Evolutionary conservation across 148 eudicot species (phyloP), one percentile per base, ranked within the genome.

Genomic region (Rheum nobile): DNA sequence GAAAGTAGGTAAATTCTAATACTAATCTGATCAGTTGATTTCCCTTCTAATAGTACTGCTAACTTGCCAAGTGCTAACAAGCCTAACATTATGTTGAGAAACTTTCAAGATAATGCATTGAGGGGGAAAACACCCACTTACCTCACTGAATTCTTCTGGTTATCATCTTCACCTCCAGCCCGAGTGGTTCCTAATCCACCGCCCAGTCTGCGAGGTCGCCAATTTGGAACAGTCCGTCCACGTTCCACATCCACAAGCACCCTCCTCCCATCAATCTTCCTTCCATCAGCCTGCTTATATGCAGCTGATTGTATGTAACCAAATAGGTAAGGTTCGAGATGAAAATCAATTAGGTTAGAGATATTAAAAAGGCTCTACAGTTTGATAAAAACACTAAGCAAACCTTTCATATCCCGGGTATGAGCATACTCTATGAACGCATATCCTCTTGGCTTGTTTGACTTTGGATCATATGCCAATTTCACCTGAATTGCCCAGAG

Each of bases 381-480:
- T 61, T 28, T 13, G 39, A 34, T 0, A 29, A 47, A 54, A 19
- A 67, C n/a, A 8, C 19, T 47, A 72, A 9, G 24, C 83, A 22
- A 52, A 96, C 99, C 93, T 96, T 96, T 96, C 99, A 96, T 96
- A 78, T 96, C 99, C n/a, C 99, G 83, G 69, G 96, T 92, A 75
- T 96, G 99, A 78, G 89, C 77, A 78, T 81, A 96, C 80, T 96
- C 99, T 59, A 96, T 89, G 75, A 96, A 96, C 42, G 95, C 99
- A 88, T 96, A 96, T 44, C 99, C 99, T 85, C 84, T 90, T 17
- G 97, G 96, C 76, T 92, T 96, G 79, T 85, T 96, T 31, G 89
- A 79, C 70, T 83, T 87, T 74, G 87, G 90, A 76, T 96, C 97
- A 39, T 84, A 77, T 52, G 88, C 79, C 88, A 92, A 79, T 54